A percentile compares a stretch with the other conserved stretches of the same genome.
These are phyloP conservation scores for Capsicum pubescens DNA, from an alignment of 257 asterid species.

Conservation along the genomic window DNA sequence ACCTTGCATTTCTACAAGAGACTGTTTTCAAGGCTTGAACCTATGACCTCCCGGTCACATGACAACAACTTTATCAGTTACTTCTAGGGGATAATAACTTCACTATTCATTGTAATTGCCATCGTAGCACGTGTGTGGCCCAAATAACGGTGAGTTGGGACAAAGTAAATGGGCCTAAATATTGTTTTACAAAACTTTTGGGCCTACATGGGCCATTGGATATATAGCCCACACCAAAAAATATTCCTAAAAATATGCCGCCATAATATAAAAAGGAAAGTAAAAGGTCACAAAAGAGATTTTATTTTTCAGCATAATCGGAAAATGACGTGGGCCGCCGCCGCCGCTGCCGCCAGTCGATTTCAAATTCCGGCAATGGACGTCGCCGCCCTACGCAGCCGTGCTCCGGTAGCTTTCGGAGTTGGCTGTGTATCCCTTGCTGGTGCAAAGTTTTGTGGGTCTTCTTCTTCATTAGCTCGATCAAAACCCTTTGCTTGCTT, in stretches of 20 bases:
- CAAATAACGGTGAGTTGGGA: too few species aligned
- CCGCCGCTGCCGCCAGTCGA: constrained; percentile 62
- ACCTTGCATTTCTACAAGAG: too few species aligned
- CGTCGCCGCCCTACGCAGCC: constrained; percentile 42
- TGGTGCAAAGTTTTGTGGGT: constrained; percentile 43
- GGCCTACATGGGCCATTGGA: constrained; percentile 5
- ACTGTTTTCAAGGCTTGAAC: too few species aligned
- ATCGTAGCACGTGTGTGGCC: too few species aligned
- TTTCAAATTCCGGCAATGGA: constrained; percentile 75
- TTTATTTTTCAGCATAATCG: neutral
- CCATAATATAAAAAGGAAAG: neutral
- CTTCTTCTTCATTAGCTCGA: neutral
- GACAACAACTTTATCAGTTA: too few species aligned
- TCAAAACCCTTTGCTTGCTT: constrained; percentile 64
- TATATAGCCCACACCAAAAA: neutral
- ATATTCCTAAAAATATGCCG: neutral
- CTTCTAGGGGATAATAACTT: too few species aligned
- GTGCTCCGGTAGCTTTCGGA: constrained; percentile 59
- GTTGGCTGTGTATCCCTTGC: constrained; percentile 64
- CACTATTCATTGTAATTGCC: too few species aligned
- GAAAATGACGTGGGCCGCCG: constrained; percentile 68
- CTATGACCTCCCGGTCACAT: too few species aligned
- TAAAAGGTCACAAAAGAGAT: neutral
- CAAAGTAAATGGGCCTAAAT: neutral
- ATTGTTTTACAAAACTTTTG: neutral